phyloP scores from a whole-genome alignment of 2,329 filamentous ascomycete genomes.

The Hirsutella thompsonii region DNA sequence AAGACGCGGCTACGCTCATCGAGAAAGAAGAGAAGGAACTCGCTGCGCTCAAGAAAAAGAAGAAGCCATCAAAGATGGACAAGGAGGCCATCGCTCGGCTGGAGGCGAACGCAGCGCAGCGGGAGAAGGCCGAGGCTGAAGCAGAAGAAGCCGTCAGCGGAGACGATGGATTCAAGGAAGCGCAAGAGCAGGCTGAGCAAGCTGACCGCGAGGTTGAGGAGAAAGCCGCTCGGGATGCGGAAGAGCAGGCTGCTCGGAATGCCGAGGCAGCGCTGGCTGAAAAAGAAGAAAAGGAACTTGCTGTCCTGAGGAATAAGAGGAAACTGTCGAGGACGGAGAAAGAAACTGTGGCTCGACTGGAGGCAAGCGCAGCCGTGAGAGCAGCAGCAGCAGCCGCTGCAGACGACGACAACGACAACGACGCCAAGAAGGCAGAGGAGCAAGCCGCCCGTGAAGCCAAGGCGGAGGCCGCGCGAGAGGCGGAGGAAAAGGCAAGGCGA shows the following conservation, averaged over 20 bases:
- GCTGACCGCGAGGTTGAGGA: conserved; percentile 15
- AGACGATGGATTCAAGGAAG: background rate
- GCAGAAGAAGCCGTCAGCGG: background rate
- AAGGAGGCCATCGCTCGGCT: conserved; percentile 10
- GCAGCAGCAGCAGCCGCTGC: no score
- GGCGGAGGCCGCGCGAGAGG: conserved; percentile 19
- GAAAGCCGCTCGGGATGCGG: no score
- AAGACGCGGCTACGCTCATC: conserved; percentile 15
- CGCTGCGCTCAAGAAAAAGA: conserved; percentile 2
- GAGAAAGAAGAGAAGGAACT: conserved; percentile 13
- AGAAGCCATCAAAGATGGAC: conserved; percentile 3
- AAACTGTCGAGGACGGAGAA: no score
- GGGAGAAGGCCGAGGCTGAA: no score
- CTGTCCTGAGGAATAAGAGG: no score
- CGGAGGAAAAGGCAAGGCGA: conserved; percentile 7
- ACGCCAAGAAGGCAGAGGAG: conserved; percentile 13
- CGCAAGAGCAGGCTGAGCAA: conserved; percentile 21
- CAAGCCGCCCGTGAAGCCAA: no score
- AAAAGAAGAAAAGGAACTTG: no score
- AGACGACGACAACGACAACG: conserved; percentile 8
- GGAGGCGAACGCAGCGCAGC: background rate
- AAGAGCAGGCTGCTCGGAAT: background rate
- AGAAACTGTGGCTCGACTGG: no score
- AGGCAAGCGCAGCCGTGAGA: no score
- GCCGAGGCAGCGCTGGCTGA: no score